Conservation (phyloP, 371 early-diverging fungal species). For the Syncephalis fuscata region DNA sequence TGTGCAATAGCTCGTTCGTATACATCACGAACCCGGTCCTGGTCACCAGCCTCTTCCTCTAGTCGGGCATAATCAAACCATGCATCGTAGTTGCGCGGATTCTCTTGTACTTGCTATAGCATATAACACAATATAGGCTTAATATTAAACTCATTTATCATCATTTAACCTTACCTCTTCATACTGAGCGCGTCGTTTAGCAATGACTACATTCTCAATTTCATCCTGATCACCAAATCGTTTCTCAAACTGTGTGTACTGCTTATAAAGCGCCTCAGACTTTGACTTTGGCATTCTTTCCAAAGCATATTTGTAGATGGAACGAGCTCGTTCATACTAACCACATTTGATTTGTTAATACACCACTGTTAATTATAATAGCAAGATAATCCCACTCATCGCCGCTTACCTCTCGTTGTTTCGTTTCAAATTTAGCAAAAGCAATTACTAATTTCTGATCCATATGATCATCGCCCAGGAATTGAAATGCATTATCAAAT, state of each 20-base stretch:
- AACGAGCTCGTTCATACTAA: constrained; percentile 77
- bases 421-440: constrained; percentile 90
- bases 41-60: constrained; percentile 67
- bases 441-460: constrained; percentile 82
- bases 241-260: constrained; percentile 92
- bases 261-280: constrained; percentile 74
- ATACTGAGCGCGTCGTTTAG: constrained; percentile 77
- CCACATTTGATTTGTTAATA: too few relatives aligned
- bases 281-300: constrained; percentile 68
- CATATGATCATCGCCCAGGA: constrained; percentile 71
- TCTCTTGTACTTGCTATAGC: constrained; percentile 37
- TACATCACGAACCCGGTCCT: constrained; percentile 66
- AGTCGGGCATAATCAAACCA: constrained; percentile 91
- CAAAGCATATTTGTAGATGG: constrained; percentile 87
- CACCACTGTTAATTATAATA: too few relatives aligned
- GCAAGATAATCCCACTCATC: neutral
- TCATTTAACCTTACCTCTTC: constrained; percentile 36
- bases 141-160: neutral
- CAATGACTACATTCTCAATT: constrained; percentile 77
- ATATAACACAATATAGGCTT: neutral
- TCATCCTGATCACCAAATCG: constrained; percentile 78
- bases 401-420: constrained; percentile 52
- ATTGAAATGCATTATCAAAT: constrained; percentile 74
- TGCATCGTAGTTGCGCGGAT: constrained; percentile 79
- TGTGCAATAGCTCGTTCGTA: constrained; percentile 92